Evolutionary conservation across 176 grass and related monocot species (phyloP), one percentile per base, ranked within the genome.

Genomic region (Carex littledalei): DNA sequence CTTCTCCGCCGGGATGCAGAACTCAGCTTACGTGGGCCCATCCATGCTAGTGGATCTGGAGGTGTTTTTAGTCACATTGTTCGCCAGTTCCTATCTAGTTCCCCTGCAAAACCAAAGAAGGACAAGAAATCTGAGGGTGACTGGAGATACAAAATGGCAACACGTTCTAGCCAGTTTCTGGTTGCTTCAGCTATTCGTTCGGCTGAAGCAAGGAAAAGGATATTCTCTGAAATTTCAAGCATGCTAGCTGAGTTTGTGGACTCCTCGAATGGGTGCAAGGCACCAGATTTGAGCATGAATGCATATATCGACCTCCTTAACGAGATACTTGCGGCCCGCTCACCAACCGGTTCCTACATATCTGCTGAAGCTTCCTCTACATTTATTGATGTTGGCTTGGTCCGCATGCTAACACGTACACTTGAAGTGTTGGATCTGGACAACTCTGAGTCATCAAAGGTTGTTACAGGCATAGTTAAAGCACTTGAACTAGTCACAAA

Each of bases 141-240:
- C 86, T 99, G 96, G 96, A 94, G 93, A 86, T 91, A 95, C 69
- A 99, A 95, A 79, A 89, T 99, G 76, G 88, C 90, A 64, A 87
- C 87, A 17, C 94, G 96, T 83, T 86, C 90, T 87, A 99, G 90
- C 85, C 93, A 99, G 78, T 91, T 99, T 84, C 89, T 99, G 83
- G 96, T 99, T 87, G 96, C 93, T 76, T 95, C 96, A 60, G 93
- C 91, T 81, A 90, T 95, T 89, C 93, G 96, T 81, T 95, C 96
- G 20, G 60, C 91, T 26, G 96, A 99, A 55, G 91, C 77, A 60
- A 88, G 93, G 31, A 99, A 88, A 92, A 92, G 96, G 83, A 99
- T 99, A 13, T 95, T 93, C 84, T 92, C 91, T 83, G 96, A 99
- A 91, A 86, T 99, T 63, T 90, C 80, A 73, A 80, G 67, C 86